Evolutionary conservation across 2,329 filamentous ascomycete species (phyloP).

Genomic region (Hortaea werneckii): DNA sequence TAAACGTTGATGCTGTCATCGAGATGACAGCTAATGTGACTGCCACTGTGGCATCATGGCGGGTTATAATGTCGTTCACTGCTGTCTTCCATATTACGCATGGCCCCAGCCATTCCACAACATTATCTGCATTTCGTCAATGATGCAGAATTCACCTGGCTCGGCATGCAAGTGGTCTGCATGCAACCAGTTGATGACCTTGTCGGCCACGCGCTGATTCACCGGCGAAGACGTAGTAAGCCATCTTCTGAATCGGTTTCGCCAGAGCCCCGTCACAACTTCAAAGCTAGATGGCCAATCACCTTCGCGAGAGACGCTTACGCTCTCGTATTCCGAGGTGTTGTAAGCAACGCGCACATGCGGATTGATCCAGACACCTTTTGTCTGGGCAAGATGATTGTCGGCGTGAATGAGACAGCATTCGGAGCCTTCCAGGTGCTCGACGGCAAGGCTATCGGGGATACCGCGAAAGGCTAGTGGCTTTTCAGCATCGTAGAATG

Average conservation of each 20-base stretch:
- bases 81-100: conserved; percentile 12
- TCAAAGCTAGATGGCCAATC: conserved; percentile 9
- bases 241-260: conserved; percentile 12
- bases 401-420: conserved; percentile 70
- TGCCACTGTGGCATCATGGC: no score
- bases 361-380: conserved; percentile 59
- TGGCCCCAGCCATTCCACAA: conserved; percentile 28
- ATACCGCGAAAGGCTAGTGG: conserved; percentile 54
- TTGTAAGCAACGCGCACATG: conserved; percentile 58
- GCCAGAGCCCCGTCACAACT: conserved; percentile 15
- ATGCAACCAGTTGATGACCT: conserved; percentile 6
- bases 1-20: no score
- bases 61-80: no score
- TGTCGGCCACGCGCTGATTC: not conserved
- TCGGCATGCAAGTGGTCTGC: conserved; percentile 11
- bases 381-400: conserved; percentile 44
- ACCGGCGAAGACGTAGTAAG: not conserved
- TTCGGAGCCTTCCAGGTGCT: conserved; percentile 65
- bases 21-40: no score
- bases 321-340: conserved; percentile 16
- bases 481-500: conserved; percentile 38
- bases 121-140: conserved; percentile 32
- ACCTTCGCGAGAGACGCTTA: conserved; percentile 5
- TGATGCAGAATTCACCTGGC: conserved; percentile 23
- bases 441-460: conserved; percentile 46